Conservation (phyloP, 495 filamentous ascomycete genomes). For the Niebla homalea region DNA sequence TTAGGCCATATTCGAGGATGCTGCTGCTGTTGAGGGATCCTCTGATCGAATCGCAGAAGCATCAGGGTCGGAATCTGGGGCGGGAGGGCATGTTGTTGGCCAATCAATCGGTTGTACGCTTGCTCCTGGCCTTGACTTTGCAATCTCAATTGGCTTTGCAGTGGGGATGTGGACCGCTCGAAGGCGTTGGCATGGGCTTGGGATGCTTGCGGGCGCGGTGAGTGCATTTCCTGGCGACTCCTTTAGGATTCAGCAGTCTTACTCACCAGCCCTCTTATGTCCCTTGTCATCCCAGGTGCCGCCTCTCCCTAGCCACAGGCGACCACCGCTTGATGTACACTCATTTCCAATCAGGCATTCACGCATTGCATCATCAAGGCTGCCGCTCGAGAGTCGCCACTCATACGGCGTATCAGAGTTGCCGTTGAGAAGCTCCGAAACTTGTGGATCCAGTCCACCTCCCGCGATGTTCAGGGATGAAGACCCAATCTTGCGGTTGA, state of each 20-base stretch:
- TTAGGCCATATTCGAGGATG: background rate
- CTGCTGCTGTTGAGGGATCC: slow-evolving; percentile 25
- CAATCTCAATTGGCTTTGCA: slow-evolving; percentile 12
- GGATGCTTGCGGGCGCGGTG: slow-evolving; percentile 7
- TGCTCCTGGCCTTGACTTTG: slow-evolving; percentile 4
- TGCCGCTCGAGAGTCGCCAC: too few species aligned
- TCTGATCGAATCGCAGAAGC: slow-evolving; percentile 25
- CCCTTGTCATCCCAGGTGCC: background rate
- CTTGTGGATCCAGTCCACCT: too few species aligned
- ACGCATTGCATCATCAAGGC: too few species aligned
- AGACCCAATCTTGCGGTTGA: too few species aligned
- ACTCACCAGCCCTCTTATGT: background rate
- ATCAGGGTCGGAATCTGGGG: background rate
- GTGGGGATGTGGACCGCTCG: slow-evolving; percentile 21
- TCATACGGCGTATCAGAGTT: too few species aligned
- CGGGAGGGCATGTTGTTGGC: background rate
- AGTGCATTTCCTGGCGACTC: slow-evolving; percentile 4
- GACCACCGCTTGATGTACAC: too few species aligned
- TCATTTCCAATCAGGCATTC: too few species aligned
- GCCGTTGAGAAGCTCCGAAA: too few species aligned
- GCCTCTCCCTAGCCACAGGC: background rate
- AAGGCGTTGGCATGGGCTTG: slow-evolving; percentile 9
- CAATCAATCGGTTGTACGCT: background rate
- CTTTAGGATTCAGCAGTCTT: background rate
- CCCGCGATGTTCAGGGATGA: too few species aligned